phyloP scores from a whole-genome alignment of 768 basidiomycete genomes.

The Russula foetens region DNA sequence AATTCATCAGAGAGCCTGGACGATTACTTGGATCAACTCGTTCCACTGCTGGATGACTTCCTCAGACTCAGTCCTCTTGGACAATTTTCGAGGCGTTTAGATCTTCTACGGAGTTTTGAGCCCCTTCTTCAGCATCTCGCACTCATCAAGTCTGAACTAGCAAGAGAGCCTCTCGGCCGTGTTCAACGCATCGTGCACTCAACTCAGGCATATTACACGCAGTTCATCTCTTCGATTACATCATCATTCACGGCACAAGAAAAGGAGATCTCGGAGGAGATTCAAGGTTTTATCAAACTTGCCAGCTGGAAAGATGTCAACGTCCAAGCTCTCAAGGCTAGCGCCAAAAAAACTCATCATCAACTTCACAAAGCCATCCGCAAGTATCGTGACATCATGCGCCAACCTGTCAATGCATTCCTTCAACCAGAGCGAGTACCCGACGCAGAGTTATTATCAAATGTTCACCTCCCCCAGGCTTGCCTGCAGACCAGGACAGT shows the following conservation, averaged over 20 bases:
- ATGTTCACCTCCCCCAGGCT: not conserved
- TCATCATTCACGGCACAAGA: conserved; percentile 49
- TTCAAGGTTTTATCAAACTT: conserved; percentile 81
- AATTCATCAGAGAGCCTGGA: conserved; percentile 31
- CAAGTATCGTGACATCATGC: conserved; percentile 87
- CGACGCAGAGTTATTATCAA: not conserved
- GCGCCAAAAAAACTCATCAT: conserved; percentile 83
- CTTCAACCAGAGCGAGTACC: conserved; percentile 23
- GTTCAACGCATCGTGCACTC: conserved; percentile 53
- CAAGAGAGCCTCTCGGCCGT: conserved; percentile 34
- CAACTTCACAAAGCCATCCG: conserved; percentile 86
- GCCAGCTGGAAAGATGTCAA: conserved; percentile 99
- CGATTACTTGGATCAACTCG: conserved; percentile 53
- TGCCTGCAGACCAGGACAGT: not conserved
- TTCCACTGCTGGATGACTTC: conserved; percentile 78
- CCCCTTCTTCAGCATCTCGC: conserved; percentile 36
- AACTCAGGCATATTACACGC: conserved; percentile 53
- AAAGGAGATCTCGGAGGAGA: conserved; percentile 62
- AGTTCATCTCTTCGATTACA: conserved; percentile 44
- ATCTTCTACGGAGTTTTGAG: conserved; percentile 62
- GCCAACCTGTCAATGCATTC: conserved; percentile 50
- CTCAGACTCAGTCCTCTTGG: conserved; percentile 71
- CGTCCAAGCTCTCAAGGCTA: conserved; percentile 85
- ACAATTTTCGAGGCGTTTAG: conserved; percentile 64
- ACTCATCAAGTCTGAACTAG: conserved; percentile 26